Base-by-base conservation (phyloP, 2,329 filamentous ascomycete species). In the Uncinocarpus reesii region DNA sequence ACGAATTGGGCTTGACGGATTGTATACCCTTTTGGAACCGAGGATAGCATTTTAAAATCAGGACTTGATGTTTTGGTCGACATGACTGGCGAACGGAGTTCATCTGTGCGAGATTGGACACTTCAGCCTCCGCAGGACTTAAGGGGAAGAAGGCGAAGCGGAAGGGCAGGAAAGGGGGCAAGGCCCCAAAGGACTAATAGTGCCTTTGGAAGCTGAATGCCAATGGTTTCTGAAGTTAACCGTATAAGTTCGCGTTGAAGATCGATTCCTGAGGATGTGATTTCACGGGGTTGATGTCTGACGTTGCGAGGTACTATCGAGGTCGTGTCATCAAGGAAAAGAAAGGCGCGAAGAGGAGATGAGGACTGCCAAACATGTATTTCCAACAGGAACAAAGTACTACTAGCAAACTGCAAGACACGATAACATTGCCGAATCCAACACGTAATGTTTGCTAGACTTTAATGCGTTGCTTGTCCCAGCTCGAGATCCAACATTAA, bases 1-100 rank as follows among this genome's bases (percentile, higher is more conserved):
- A 94, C 56, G 87, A 87, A 69, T 96, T 96, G 37, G 92, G 89
- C 70, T 90, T 93, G 62, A 95, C 87, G 61, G 95, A 87, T 63
- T 89, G 84, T 53, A 86, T 83, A 44, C 86, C 87, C 71, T 95
- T 96, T 56, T 86, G 86, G 55, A 86, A 89, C 58, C 84, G 84
- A 34, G 92, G 92, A 67, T 95, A 98, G 74, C 90, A 96, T 72
- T 95, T 95, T 56, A 95, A 78, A 57, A 95, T 83, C 53, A 96
- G 75, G 58, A 95, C 86, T 76, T 96, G 90, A 71, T 98, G 92
- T 74, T 95, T 96, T 23, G 92, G 90, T 52, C 90, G 86, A 68
- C 73, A 76, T 57, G 73, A 75, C 64, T 81, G 76, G 55, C 77
- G 75, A 57, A 78, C 69, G 53, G 75, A 68, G 61, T 79, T 70